These are phyloP conservation scores for Penicillium sp. DNA, from an alignment of 2,329 filamentous ascomycete species.

Conservation along the genomic window DNA sequence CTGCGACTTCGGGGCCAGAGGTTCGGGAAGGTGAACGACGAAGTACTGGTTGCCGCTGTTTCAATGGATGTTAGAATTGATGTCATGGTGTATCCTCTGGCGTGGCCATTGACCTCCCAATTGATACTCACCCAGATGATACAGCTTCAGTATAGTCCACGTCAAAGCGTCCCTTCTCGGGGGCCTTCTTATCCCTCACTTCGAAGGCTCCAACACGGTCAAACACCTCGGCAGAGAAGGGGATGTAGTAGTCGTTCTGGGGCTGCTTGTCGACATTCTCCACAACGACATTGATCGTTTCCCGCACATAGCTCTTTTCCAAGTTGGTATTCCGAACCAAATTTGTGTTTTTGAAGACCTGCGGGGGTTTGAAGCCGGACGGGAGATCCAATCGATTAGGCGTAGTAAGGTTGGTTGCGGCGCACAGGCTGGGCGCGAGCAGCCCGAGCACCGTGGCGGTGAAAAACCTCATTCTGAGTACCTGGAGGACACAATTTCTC, in stretches of 20 bases:
- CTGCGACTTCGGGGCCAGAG: slow-evolving; percentile 72
- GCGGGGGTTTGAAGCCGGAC: slow-evolving; percentile 70
- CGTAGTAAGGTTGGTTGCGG: slow-evolving; percentile 26
- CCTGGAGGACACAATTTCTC: slow-evolving; percentile 22
- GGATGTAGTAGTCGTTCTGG: slow-evolving; percentile 87
- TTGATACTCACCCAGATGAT: slow-evolving; percentile 46
- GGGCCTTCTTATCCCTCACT: slow-evolving; percentile 86
- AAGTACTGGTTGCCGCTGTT: slow-evolving; percentile 75
- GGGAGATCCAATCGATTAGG: slow-evolving; percentile 36
- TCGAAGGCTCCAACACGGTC: slow-evolving; percentile 79
- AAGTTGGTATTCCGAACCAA: slow-evolving; percentile 85
- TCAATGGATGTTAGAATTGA: slow-evolving; percentile 6
- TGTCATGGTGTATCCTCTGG: background rate
- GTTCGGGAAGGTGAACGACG: slow-evolving; percentile 71
- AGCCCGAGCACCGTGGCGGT: slow-evolving; percentile 36
- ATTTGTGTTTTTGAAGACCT: slow-evolving; percentile 92
- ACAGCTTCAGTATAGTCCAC: slow-evolving; percentile 67
- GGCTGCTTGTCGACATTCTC: slow-evolving; percentile 78
- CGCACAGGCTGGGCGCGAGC: slow-evolving; percentile 34
- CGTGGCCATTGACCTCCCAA: slow-evolving; percentile 49
- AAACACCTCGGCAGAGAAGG: slow-evolving; percentile 75
- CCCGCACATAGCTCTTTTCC: slow-evolving; percentile 87
- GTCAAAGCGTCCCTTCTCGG: slow-evolving; percentile 63
- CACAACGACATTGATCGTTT: slow-evolving; percentile 89
- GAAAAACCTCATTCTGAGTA: slow-evolving; percentile 41